Percentiles rank a stretch among this genome's conserved stretches.
phyloP scores from a whole-genome alignment of 805 yeast genomes.

The Candida montana region DNA sequence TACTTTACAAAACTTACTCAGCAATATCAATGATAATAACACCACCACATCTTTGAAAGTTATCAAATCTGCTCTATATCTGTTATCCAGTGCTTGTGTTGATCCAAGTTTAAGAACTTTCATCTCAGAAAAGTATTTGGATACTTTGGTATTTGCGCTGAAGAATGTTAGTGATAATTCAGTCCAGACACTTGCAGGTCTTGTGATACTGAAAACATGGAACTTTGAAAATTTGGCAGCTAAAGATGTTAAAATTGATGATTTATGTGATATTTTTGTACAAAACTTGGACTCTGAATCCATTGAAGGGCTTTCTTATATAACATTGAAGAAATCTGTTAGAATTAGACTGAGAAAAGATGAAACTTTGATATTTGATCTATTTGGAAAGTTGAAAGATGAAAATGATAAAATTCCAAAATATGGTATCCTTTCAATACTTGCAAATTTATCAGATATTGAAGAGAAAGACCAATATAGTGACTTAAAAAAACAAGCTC shows the following conservation, averaged over 20 bases:
- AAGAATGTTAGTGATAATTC: constrained; percentile 13
- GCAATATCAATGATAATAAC: constrained; percentile 6
- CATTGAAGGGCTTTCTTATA: constrained; percentile 46
- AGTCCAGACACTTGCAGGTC: constrained; percentile 32
- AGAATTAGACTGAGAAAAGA: constrained; percentile 34
- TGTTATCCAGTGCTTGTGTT: constrained; percentile 44
- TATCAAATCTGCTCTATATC: constrained; percentile 24
- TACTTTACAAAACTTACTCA: constrained; percentile 24
- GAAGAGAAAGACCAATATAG: constrained; percentile 24
- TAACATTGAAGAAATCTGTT: constrained; percentile 37
- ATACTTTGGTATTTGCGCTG: constrained; percentile 35
- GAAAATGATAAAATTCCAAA: constrained; percentile 10
- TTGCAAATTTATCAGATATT: constrained; percentile 28
- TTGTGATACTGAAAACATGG: constrained; percentile 56
- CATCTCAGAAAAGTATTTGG: constrained; percentile 40
- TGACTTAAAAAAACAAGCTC: constrained; percentile 28
- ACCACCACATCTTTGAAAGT: constrained; percentile 9
- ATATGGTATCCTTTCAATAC: constrained; percentile 30
- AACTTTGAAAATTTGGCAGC: constrained; percentile 32
- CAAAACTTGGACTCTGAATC: constrained; percentile 17
- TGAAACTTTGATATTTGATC: constrained; percentile 27
- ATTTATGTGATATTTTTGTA: constrained; percentile 28
- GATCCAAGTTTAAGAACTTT: constrained; percentile 44
- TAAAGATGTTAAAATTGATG: constrained; percentile 26
- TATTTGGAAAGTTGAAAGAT: constrained; percentile 16